Evolutionary conservation across 768 basidiomycete genomes (phyloP), one percentile per base, ranked within the genome.

Genomic region (Lactarius sanguifluus): DNA sequence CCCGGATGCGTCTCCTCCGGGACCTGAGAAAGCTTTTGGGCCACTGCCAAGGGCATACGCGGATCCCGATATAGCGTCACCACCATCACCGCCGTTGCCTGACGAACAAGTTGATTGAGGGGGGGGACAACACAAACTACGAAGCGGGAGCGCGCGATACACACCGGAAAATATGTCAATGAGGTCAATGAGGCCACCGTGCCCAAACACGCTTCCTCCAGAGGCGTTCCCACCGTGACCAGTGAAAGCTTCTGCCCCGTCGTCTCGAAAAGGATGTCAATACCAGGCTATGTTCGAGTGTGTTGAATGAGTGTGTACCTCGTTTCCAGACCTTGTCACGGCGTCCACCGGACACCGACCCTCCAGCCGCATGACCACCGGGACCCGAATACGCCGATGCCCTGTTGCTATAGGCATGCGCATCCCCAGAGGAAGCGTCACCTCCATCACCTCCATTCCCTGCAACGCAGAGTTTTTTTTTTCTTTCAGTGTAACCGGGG

Each of bases 1-100:
- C 12, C 76, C 76, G 20, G 59, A 56, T n/a, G 76, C 76, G 12
- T 71, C 64, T 5, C 76, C 75, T 8, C 75, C 69, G 60, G 62
- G 65, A 36, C 75, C 75, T 13, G 73, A 72, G 59, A 65, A 71
- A 16, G 71, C 72, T 47, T 73, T 73, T 34, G 72, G 72, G 5
- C 68, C 72, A 6, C 70, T 43, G 20, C 73, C 73, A 45, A 40
- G 47, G 25, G 63, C 60, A 59, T 63, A 57, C 2, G 76, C 73
- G 58, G 73, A 72, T 30, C 76, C 76, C 1, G 75, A 72, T 5
- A 47, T 57, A 18, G 74, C 75, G 28, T 62, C 68, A 0, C 76
- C 76, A 30, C 76, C 76, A 23, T 68, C 55, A 2, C 67, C 67
- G 23, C 64, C 68, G 36, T 62, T 62, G 5, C 61, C 68, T 69